A percentile compares a stretch with the other conserved stretches of the same genome.
phyloP scores from a whole-genome alignment of 768 basidiomycete genomes.

The Tephrocybe rancida region DNA sequence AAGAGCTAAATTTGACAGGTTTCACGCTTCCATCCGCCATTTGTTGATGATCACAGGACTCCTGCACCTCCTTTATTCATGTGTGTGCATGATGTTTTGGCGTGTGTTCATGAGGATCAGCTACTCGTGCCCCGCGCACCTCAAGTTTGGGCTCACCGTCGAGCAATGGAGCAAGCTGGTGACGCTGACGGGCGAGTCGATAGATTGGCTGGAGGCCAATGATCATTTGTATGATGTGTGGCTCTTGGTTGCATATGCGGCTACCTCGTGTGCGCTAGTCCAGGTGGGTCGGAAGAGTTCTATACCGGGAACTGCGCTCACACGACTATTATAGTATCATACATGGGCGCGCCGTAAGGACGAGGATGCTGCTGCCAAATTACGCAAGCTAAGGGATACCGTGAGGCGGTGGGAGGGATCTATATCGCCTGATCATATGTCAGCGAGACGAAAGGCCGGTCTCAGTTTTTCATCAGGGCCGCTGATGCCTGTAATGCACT shows the following conservation, averaged over 20 bases:
- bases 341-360: constrained; percentile 90
- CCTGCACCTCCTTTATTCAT: constrained; percentile 85
- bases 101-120: constrained; percentile 98
- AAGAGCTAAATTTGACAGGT: neutral
- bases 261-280: constrained; percentile 86
- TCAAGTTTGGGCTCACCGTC: constrained; percentile 83
- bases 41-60: constrained; percentile 54
- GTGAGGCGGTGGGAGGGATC: constrained; percentile 87
- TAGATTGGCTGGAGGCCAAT: constrained; percentile 88
- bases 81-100: constrained; percentile 96
- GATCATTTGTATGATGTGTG: constrained; percentile 85
- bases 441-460: constrained; percentile 83
- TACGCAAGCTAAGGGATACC: constrained; percentile 82
- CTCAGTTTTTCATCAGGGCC: constrained; percentile 21
- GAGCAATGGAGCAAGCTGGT: constrained; percentile 81
- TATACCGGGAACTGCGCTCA: neutral
- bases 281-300: constrained; percentile 54
- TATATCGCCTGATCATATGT: constrained; percentile 93
- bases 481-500: constrained; percentile 3
- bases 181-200: constrained; percentile 71
- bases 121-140: constrained; percentile 86
- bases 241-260: constrained; percentile 84
- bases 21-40: constrained; percentile 2
- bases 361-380: constrained; percentile 66
- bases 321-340: constrained; percentile 67